Conservation (phyloP, 192 early-diverging fungal genomes). For the Bifiguratus adelaidae region DNA sequence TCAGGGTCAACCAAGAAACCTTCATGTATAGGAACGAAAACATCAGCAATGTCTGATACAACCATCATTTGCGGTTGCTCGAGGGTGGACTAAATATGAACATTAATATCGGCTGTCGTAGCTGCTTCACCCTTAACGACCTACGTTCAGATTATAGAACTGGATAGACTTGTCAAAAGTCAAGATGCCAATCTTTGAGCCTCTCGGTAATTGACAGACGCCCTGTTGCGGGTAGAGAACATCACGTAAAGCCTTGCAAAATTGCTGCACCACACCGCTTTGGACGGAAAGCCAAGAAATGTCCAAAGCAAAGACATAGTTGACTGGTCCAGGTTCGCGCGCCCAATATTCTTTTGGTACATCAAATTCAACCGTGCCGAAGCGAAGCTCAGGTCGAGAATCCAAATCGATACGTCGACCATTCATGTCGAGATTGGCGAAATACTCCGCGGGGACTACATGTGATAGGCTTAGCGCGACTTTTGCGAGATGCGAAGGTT, state of each 20-base stretch:
- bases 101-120: no score
- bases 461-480: not conserved
- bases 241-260: conserved; percentile 53
- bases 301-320: conserved; percentile 91
- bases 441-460: conserved; percentile 76
- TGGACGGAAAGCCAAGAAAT: conserved; percentile 82
- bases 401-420: conserved; percentile 78
- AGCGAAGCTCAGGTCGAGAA: conserved; percentile 77
- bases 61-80: conserved; percentile 94
- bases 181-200: conserved; percentile 71
- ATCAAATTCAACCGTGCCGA: conserved; percentile 86
- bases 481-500: not conserved
- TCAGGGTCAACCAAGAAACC: conserved; percentile 85
- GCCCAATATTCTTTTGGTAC: conserved; percentile 69
- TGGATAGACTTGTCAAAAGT: conserved; percentile 87
- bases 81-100: conserved; percentile 43
- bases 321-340: conserved; percentile 52
- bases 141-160: conserved; percentile 88
- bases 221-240: conserved; percentile 50
- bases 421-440: conserved; percentile 89
- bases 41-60: conserved; percentile 80
- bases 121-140: no score
- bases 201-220: conserved; percentile 29
- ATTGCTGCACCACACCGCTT: conserved; percentile 67
- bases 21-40: conserved; percentile 89